A percentile compares a stretch with the other conserved stretches of the same genome.
Conservation (phyloP, 2,329 filamentous ascomycete species). For the Pseudogymnoascus sp. region DNA sequence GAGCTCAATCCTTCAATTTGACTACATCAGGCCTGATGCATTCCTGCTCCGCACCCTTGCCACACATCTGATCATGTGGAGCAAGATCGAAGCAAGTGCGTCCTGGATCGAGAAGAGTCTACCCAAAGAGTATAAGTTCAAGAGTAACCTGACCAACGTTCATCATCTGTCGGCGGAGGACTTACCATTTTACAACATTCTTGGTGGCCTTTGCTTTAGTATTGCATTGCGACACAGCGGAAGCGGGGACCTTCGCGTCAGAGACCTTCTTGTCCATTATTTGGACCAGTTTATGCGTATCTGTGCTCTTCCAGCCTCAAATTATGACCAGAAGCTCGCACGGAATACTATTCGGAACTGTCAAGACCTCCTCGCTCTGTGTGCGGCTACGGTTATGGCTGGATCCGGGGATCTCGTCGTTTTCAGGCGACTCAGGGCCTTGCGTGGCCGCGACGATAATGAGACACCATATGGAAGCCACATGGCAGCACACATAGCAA, state of each 20-base stretch:
- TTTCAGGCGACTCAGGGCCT: conserved; percentile 73
- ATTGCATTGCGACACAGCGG: conserved; percentile 68
- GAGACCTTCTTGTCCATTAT: conserved; percentile 75
- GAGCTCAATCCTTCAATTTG: conserved; percentile 82
- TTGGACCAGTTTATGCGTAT: conserved; percentile 81
- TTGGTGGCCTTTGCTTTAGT: conserved; percentile 80
- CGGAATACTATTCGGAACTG: conserved; percentile 81
- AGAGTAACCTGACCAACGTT: conserved; percentile 52
- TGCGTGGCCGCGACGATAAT: conserved; percentile 78
- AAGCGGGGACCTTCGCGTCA: conserved; percentile 59
- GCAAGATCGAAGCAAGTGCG: conserved; percentile 62
- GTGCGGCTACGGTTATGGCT: conserved; percentile 84
- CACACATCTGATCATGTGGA: conserved; percentile 90
- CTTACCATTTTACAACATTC: conserved; percentile 85
- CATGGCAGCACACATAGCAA: conserved; percentile 82
- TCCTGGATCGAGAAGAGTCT: conserved; percentile 70
- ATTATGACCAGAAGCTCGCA: conserved; percentile 77
- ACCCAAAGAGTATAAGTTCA: conserved; percentile 58
- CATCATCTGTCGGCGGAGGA: conserved; percentile 66
- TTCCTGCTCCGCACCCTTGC: conserved; percentile 84
- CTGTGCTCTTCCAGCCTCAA: conserved; percentile 45
- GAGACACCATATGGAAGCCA: conserved; percentile 91
- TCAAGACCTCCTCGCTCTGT: conserved; percentile 77
- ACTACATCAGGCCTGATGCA: conserved; percentile 89
- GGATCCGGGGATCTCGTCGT: conserved; percentile 84